A percentile compares a stretch with the other conserved stretches of the same genome.
phyloP scores from a whole-genome alignment of 1,284 basidiomycete genomes.

The Pterulicium gracile region DNA sequence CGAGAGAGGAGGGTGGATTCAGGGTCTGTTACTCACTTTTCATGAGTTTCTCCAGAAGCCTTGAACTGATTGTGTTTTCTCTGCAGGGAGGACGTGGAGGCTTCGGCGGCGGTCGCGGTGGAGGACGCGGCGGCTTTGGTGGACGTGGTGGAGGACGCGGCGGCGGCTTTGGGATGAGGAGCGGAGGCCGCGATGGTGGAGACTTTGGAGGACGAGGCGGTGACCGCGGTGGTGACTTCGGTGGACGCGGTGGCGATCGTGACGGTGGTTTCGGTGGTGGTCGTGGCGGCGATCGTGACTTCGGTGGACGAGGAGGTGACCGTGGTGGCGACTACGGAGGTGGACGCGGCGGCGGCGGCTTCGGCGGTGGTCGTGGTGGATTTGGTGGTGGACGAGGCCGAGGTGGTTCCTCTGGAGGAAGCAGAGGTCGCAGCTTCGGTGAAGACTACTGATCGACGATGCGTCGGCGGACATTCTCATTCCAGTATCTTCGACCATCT shows the following conservation, averaged over 20 bases:
- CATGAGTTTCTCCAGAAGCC: constrained; percentile 65
- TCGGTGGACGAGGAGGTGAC: constrained; percentile 20
- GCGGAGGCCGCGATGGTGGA: constrained; percentile 38
- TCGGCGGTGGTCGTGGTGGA: too few species aligned
- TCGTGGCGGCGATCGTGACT: constrained; percentile 27
- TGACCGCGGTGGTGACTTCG: constrained; percentile 29
- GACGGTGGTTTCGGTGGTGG: constrained; percentile 30
- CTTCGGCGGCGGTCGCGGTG: constrained; percentile 81
- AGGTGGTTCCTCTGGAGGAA: too few species aligned
- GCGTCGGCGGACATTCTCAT: too few species aligned
- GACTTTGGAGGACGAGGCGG: constrained; percentile 27
- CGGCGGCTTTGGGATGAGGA: constrained; percentile 38
- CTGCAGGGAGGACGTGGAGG: constrained; percentile 80
- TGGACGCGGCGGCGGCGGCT: constrained; percentile 36
- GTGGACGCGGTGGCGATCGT: constrained; percentile 33
- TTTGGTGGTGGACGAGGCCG: too few species aligned
- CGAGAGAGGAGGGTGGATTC: constrained; percentile 45
- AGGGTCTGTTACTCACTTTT: constrained; percentile 73
- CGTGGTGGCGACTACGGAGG: constrained; percentile 25
- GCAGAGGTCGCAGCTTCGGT: too few species aligned
- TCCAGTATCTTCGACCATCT: too few species aligned
- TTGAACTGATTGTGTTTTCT: constrained; percentile 83
- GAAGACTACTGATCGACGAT: too few species aligned
- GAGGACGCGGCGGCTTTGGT: constrained; percentile 85
- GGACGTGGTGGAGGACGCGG: constrained; percentile 80